Base-by-base conservation (phyloP, 2,329 filamentous ascomycete genomes). In the Sporothrix luriei region DNA sequence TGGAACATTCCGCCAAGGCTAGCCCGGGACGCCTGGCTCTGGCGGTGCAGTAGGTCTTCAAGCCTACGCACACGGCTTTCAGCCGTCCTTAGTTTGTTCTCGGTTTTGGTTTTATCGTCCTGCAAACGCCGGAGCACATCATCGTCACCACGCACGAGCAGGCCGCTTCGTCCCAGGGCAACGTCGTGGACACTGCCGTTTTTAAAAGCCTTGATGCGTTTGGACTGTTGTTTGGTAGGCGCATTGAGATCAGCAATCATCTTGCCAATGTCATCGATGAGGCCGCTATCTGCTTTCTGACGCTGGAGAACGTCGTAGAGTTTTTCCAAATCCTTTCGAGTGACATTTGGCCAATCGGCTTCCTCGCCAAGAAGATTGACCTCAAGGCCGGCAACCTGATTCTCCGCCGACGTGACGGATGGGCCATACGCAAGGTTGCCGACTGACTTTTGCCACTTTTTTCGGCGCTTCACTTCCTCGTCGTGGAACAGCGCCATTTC, bases 161-260 rank as follows among this genome's bases (percentile, higher is more conserved):
- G 85, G 1, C 93, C 94, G 73, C 92, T 96, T 75, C 91, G 88
- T n/a, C 93, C 93, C 72, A 97, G 85, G 2, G 88, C 88, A n/a
- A 90, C 90, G 77, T 98, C 95, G 75, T 97, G 93, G 49, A 98
- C 87, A 76, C 95, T 98, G 19, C 95, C 95, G 76, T 96, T 95
- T 77, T 97, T 97, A 83, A 99, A 98, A 5, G 93, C 93, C 78
- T 94, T 97, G 7, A 95, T 87, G 70, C 93, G 88, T 78, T 93
- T 94, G 71, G 90, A 87, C 77, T 97, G 94, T 77, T 95, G 92
- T 75, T 91, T 93, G 0, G 92, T 95, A 2, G 94, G 93, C 69
- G 86, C 88, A 77, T 90, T 90, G 16, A 98, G 84, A 68, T 97
- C 93, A 71, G 89, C 88, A 71, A 96, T 85, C 21, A 93, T 86